phyloP scores from a whole-genome alignment of 2,329 filamentous ascomycete genomes.

The Phaeosphaeria sp. region DNA sequence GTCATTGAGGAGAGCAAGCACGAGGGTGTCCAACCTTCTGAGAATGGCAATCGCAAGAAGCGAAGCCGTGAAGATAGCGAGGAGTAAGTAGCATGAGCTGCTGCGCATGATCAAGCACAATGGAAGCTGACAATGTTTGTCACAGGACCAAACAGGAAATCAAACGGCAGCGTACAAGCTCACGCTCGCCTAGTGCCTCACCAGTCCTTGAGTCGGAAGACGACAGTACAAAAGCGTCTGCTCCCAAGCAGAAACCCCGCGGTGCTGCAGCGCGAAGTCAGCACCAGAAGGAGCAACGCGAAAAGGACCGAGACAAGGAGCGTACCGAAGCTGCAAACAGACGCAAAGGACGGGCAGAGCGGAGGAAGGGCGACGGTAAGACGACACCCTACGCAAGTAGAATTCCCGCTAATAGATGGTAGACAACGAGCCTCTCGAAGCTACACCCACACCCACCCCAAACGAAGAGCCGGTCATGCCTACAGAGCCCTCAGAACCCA shows the following conservation, averaged over 20 bases:
- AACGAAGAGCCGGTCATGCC: slow-evolving; percentile 36
- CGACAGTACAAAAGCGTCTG: slow-evolving; percentile 58
- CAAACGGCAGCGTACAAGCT: slow-evolving; percentile 82
- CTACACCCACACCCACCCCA: slow-evolving; percentile 26
- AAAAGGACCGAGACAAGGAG: slow-evolving; percentile 73
- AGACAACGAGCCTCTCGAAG: slow-evolving; percentile 39
- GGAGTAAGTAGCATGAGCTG: slow-evolving; percentile 70
- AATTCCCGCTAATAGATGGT: slow-evolving; percentile 27
- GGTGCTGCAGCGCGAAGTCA: slow-evolving; percentile 57
- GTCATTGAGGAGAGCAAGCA: slow-evolving; percentile 96
- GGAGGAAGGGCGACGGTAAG: slow-evolving; percentile 80
- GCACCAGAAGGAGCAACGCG: slow-evolving; percentile 67
- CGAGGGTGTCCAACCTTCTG: slow-evolving; percentile 67
- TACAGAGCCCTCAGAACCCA: slow-evolving; percentile 28
- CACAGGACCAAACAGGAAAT: slow-evolving; percentile 70
- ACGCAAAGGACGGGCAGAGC: slow-evolving; percentile 80
- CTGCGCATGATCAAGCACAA: slow-evolving; percentile 2
- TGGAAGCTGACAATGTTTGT: slow-evolving; percentile 38
- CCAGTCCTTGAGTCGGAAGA: slow-evolving; percentile 75
- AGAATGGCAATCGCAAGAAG: slow-evolving; percentile 71
- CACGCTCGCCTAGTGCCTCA: slow-evolving; percentile 53
- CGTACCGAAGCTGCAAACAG: slow-evolving; percentile 77
- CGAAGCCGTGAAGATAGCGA: slow-evolving; percentile 89
- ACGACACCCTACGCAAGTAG: slow-evolving; percentile 14
- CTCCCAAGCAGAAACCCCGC: slow-evolving; percentile 52